Conservation (phyloP, 2,329 filamentous ascomycete species). For the Truncatella angustata region DNA sequence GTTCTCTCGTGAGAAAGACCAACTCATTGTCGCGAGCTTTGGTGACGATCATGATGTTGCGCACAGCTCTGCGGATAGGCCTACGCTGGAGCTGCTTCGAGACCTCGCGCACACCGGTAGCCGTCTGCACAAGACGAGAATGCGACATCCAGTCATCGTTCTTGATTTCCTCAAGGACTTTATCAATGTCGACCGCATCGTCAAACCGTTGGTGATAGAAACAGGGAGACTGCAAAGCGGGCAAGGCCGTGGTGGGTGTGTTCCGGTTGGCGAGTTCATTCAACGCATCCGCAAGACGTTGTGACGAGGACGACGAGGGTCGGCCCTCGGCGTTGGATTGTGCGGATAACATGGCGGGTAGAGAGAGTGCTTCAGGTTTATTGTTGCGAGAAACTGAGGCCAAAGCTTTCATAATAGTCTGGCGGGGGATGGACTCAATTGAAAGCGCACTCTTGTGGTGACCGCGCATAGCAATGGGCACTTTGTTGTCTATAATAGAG, state of each 20-base stretch:
- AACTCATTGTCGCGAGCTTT: constrained; percentile 95
- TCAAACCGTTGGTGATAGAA: constrained; percentile 98
- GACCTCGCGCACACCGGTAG: constrained; percentile 90
- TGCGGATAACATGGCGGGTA: constrained; percentile 57
- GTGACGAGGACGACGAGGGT: constrained; percentile 48
- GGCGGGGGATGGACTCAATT: constrained; percentile 68
- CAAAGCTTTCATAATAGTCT: constrained; percentile 80
- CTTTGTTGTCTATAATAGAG: constrained; percentile 9
- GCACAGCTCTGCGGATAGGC: constrained; percentile 87
- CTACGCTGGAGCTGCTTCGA: constrained; percentile 91
- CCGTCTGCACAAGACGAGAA: constrained; percentile 90
- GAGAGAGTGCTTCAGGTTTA: constrained; percentile 61
- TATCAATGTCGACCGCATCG: constrained; percentile 91
- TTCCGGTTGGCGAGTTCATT: constrained; percentile 48
- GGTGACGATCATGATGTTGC: constrained; percentile 97
- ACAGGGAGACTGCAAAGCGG: constrained; percentile 83
- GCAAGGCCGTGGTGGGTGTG: constrained; percentile 52
- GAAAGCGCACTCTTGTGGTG: constrained; percentile 54
- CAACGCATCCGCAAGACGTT: constrained; percentile 62
- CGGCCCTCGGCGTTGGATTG: constrained; percentile 33
- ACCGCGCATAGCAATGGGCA: constrained; percentile 27
- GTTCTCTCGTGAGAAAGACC: constrained; percentile 82
- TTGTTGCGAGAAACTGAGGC: constrained; percentile 63
- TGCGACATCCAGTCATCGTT: constrained; percentile 89
- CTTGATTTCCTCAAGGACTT: constrained; percentile 90